Percentiles rank a stretch among this genome's conserved stretches.
These are phyloP conservation scores for Sporothrix brunneoviolacea DNA, from an alignment of 2,329 filamentous ascomycete species.

Conservation along the genomic window DNA sequence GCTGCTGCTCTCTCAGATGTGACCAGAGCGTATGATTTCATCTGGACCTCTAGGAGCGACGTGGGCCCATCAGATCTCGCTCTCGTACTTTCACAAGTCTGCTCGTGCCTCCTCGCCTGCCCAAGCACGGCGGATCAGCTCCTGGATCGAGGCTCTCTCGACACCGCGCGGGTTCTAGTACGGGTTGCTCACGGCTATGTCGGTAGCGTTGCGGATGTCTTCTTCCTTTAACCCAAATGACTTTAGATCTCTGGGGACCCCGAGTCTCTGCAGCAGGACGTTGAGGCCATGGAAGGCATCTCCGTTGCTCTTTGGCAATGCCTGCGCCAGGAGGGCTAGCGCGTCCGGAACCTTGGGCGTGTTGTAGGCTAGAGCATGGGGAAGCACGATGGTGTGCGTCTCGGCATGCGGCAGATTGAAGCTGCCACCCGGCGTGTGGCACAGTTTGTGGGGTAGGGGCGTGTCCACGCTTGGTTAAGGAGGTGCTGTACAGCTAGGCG, in stretches of 20 bases:
- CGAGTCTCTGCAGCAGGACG: constrained; percentile 43
- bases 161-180: constrained; percentile 53
- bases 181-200: constrained; percentile 48
- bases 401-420: constrained; percentile 60
- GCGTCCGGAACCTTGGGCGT: constrained; percentile 45
- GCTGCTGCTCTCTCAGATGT: no score
- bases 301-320: constrained; percentile 49
- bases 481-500: constrained; percentile 58
- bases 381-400: constrained; percentile 57
- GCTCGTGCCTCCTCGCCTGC: constrained; percentile 44
- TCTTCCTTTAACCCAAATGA: constrained; percentile 51
- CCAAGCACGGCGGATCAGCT: constrained; percentile 51
- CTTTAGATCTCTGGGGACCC: no score
- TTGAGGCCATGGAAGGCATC: constrained; percentile 54
- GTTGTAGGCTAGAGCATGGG: constrained; percentile 58
- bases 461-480: constrained; percentile 54
- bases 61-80: no score
- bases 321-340: constrained; percentile 46
- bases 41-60: no score
- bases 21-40: no score
- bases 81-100: no score
- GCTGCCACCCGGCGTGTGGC: constrained; percentile 56
- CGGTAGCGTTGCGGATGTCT: constrained; percentile 49
- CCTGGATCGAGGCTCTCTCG: constrained; percentile 42
- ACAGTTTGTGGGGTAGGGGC: constrained; percentile 62